A percentile compares a stretch with the other conserved stretches of the same genome.
Conservation (phyloP, 257 asterid species). For the Salvia splendens region DNA sequence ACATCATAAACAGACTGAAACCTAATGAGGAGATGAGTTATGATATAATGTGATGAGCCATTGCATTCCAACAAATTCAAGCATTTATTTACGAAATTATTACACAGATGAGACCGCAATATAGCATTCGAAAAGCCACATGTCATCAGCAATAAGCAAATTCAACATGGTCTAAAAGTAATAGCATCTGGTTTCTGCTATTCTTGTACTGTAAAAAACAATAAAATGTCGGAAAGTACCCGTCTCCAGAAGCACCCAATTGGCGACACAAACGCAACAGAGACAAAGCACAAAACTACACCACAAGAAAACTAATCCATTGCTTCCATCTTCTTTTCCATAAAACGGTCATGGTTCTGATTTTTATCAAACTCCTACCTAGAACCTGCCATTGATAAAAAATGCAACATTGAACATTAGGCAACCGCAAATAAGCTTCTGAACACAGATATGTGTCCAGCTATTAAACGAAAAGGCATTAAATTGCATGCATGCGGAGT, state of each 20-base stretch:
- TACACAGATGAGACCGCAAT: conserved; percentile 7
- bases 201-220: conserved; percentile 23
- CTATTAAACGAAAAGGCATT: not conserved
- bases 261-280: conserved; percentile 20
- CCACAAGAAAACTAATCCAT: not conserved
- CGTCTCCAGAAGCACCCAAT: conserved; percentile 19
- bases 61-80: conserved; percentile 18
- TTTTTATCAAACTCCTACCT: conserved; percentile 28
- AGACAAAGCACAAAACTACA: conserved; percentile 21
- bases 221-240: conserved; percentile 5
- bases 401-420: not conserved
- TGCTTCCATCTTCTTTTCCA: conserved; percentile 18
- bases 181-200: conserved; percentile 11
- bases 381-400: conserved; percentile 40
- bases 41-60: not conserved
- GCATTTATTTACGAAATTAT: conserved; percentile 2
- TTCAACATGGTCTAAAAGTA: conserved; percentile 21
- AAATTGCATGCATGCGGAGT: not conserved
- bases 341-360: conserved; percentile 17
- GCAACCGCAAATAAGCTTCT: conserved; percentile 1
- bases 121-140: not conserved
- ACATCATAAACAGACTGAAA: not conserved
- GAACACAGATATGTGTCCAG: conserved; percentile 4
- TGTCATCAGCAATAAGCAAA: conserved; percentile 23
- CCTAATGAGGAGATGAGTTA: too few relatives aligned